Conservation (phyloP, 2,329 filamentous ascomycete genomes). For the Colletotrichum sp. region DNA sequence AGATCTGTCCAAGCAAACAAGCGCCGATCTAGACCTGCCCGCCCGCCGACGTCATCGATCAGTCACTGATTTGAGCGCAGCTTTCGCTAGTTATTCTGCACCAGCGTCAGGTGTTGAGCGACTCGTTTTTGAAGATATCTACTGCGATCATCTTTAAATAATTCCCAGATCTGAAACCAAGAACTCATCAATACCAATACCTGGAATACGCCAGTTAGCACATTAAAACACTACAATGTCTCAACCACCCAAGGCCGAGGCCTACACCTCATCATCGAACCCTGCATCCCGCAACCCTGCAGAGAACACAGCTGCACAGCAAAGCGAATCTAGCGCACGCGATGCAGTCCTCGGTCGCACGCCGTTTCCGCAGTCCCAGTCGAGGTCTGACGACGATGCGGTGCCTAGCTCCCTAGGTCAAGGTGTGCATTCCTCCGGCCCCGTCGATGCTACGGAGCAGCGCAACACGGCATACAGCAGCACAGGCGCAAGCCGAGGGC, state of each 20-base stretch:
- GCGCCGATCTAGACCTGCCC: slow-evolving; percentile 15
- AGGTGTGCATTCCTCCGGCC: slow-evolving; percentile 23
- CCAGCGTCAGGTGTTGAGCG: neutral
- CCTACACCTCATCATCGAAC: slow-evolving; percentile 9
- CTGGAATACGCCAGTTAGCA: neutral
- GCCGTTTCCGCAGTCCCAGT: slow-evolving; percentile 5
- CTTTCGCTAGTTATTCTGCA: neutral
- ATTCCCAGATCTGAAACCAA: neutral
- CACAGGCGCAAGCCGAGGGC: neutral
- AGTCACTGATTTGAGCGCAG: slow-evolving; percentile 5
- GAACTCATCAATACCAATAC: no score
- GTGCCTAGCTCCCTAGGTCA: slow-evolving; percentile 23
- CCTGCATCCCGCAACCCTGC: neutral
- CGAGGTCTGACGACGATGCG: slow-evolving; percentile 9
- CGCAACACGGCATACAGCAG: slow-evolving; percentile 11
- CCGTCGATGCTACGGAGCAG: slow-evolving; percentile 23
- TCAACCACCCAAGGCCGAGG: slow-evolving; percentile 13
- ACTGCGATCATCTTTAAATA: neutral
- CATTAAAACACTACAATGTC: no score
- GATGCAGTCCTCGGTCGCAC: slow-evolving; percentile 14
- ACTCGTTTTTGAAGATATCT: neutral
- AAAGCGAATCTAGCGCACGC: neutral
- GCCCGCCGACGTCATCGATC: slow-evolving; percentile 22
- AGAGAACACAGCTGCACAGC: neutral
- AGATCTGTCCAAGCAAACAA: neutral